Evolutionary conservation across 1,139 yeast genomes (phyloP), one percentile per base, ranked within the genome.

Genomic region (Hansenula lynferdii): DNA sequence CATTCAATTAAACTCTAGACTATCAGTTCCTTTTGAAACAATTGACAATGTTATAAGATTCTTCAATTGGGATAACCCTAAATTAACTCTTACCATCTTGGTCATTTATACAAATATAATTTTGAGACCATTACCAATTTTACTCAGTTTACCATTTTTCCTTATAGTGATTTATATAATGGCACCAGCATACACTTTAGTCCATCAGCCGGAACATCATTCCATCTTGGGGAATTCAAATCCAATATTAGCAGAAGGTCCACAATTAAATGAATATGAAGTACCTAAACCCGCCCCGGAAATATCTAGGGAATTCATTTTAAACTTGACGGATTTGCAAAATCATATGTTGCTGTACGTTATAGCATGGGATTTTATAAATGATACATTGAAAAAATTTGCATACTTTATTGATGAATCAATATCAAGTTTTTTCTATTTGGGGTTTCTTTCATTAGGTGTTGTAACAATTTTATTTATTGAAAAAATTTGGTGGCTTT

Each of bases 241-340:
- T 53, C 82, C 81, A 6, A 57, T 69, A 0, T 80, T 85, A 4
- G 70, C 82, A 2, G 63, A 61, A 8, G 82, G 80, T 0, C 77
- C 78, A 2, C 66, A 75, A 0, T 50, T 84, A 31, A 58, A 65
- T 34, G 62, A 64, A 7, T 67, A 74, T 12, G 68, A 63, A 11
- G 50, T 72, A 1, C 94, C 95, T 1, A 77, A 75, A 43, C 95
- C 95, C 0, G 85, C 81, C 4, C 85, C 92, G 2, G 87, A 86
- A 56, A 69, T 85, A 36, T 80, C 92, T 16, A 70, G 85, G 39
- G 96, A 87, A 56, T 87, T 86, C 56, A 62, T 82, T 21, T 60
- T 87, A 44, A 87, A 87, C 57, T 65, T 85, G 50, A 85, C 95
- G 0, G 96, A 87, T 61, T 67, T 87, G 40, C 96, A 87, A 54